These are phyloP conservation scores for Penicillium sclerotiorum DNA, from an alignment of 2,329 filamentous ascomycete genomes.

Conservation along the genomic window DNA sequence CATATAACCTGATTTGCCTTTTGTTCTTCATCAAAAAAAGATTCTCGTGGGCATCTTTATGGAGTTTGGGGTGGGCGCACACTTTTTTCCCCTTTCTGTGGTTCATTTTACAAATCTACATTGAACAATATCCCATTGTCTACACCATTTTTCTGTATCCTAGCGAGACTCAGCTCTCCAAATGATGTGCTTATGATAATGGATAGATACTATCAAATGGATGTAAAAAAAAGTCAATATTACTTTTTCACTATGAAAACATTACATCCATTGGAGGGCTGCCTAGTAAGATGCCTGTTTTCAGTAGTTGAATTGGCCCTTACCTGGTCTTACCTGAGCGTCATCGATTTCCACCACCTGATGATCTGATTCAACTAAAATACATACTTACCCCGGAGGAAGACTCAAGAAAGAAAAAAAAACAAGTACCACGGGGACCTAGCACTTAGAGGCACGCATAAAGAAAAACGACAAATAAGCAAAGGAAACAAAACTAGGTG, in stretches of 20 bases:
- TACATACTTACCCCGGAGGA: conserved; percentile 47
- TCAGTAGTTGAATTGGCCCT: conserved; percentile 36
- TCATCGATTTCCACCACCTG: conserved; percentile 20
- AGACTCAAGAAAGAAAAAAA: conserved; percentile 5
- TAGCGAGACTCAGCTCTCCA: conserved; percentile 18
- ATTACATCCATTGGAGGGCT: conserved; percentile 1
- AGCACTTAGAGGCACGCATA: conserved; percentile 22
- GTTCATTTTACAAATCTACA: conserved; percentile 18
- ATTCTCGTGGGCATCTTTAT: conserved; percentile 38
- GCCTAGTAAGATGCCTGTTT: conserved; percentile 22
- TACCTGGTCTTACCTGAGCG: conserved; percentile 49
- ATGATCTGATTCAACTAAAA: conserved; percentile 36
- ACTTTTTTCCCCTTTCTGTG: conserved; percentile 23
- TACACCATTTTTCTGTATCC: conserved; percentile 15
- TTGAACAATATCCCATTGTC: conserved; percentile 24
- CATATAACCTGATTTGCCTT: conserved; percentile 13
- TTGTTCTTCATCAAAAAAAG: conserved; percentile 23
- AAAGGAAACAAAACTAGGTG: conserved; percentile 27
- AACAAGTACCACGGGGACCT: conserved; percentile 33
- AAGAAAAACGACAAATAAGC: conserved; percentile 29
- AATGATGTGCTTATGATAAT: conserved; percentile 39
- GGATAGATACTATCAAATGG: conserved; percentile 28
- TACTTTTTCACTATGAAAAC: not conserved
- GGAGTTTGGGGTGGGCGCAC: conserved; percentile 42
- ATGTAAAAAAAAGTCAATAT: conserved; percentile 28